A percentile compares a stretch with the other conserved stretches of the same genome.
Evolutionary conservation across 768 basidiomycete species (phyloP).

Genomic region (Auricularia auricula-judae): DNA sequence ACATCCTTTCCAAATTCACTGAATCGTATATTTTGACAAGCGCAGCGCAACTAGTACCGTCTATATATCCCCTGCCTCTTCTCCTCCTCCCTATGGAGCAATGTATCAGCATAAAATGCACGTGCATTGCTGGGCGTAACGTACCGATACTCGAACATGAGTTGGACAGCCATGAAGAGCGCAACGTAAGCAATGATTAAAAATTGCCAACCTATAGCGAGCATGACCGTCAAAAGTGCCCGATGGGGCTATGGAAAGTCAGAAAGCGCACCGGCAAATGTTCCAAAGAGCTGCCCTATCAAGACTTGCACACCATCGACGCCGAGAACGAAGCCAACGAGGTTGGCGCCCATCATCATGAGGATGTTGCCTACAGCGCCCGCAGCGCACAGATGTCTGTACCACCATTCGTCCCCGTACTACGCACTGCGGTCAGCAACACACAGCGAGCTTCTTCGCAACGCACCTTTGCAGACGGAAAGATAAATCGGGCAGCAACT

Average conservation of each 20-base stretch:
- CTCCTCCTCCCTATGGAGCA: slow-evolving; percentile 54
- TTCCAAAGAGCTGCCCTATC: slow-evolving; percentile 46
- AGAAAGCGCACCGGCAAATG: slow-evolving; percentile 44
- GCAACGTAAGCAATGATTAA: slow-evolving; percentile 45
- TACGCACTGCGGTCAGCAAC: slow-evolving; percentile 19
- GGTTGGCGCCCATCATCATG: slow-evolving; percentile 85
- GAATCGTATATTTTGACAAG: not conserved
- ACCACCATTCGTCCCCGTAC: slow-evolving; percentile 67
- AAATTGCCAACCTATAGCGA: slow-evolving; percentile 49
- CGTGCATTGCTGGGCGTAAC: not conserved
- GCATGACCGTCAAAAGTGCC: too few species aligned
- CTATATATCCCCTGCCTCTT: slow-evolving; percentile 14
- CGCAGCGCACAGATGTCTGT: slow-evolving; percentile 70
- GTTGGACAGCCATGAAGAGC: slow-evolving; percentile 72
- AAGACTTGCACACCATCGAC: slow-evolving; percentile 68
- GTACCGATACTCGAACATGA: slow-evolving; percentile 89
- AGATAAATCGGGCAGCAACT: slow-evolving; percentile 43
- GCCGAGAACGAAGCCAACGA: slow-evolving; percentile 91
- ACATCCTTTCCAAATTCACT: not conserved
- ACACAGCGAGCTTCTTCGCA: not conserved
- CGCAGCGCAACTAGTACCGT: not conserved
- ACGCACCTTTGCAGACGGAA: slow-evolving; percentile 58
- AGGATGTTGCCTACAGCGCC: slow-evolving; percentile 79
- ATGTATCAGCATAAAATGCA: slow-evolving; percentile 4
- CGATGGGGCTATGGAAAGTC: too few species aligned